A percentile compares a stretch with the other conserved stretches of the same genome.
These are phyloP conservation scores for Apostasia shenzhenica DNA, from an alignment of 106 monocot genomes.

Conservation along the genomic window DNA sequence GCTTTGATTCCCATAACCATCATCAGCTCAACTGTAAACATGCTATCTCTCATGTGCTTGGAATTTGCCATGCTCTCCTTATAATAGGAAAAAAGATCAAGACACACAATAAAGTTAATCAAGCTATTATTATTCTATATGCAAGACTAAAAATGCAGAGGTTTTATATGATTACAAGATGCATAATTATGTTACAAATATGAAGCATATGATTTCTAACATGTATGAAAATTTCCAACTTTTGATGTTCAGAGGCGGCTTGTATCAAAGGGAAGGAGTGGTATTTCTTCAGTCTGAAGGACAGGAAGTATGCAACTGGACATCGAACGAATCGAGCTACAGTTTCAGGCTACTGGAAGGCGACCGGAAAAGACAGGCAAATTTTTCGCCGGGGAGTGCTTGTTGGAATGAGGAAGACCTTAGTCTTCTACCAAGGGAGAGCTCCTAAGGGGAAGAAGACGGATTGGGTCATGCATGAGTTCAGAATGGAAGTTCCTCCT, in stretches of 20 bases:
- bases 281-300: constrained; percentile 60
- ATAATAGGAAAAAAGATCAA: no score
- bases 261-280: constrained; percentile 53
- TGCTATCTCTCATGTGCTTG: no score
- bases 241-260: constrained; percentile 19
- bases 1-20: no score
- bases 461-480: constrained; percentile 95
- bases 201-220: not conserved
- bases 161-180: not conserved
- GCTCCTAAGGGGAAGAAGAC: constrained; percentile 91
- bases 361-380: constrained; percentile 64
- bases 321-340: constrained; percentile 72
- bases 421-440: constrained; percentile 83
- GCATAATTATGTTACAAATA: not conserved
- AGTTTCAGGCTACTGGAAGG: constrained; percentile 78
- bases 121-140: no score
- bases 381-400: constrained; percentile 17
- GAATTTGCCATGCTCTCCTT: no score
- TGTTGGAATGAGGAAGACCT: constrained; percentile 80
- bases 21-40: no score
- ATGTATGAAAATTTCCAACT: no score
- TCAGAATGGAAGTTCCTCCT: constrained; percentile 30
- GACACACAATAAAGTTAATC: no score
- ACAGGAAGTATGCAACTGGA: constrained; percentile 62
- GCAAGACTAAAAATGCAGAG: no score